These are phyloP conservation scores for Botrytis fragariae DNA, from an alignment of 2,329 filamentous ascomycete species.

Conservation along the genomic window DNA sequence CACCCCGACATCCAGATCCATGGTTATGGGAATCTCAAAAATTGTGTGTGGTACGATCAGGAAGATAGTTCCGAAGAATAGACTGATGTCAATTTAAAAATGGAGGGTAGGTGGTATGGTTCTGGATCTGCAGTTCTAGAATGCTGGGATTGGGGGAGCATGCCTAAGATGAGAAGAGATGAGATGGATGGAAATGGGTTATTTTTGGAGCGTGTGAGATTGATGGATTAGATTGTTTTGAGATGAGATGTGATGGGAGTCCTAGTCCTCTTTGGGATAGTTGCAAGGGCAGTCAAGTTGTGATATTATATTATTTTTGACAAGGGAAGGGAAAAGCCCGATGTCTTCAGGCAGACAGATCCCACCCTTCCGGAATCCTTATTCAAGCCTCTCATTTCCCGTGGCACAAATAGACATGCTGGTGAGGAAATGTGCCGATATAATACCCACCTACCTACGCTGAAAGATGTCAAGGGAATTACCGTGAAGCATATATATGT, in stretches of 20 bases:
- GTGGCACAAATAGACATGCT: neutral
- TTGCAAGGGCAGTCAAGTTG: neutral
- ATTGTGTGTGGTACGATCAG: neutral
- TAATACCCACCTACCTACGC: neutral
- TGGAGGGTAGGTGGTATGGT: neutral
- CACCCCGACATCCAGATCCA: neutral
- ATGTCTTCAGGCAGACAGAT: neutral
- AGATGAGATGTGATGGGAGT: neutral
- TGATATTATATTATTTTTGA: neutral
- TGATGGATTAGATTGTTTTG: neutral
- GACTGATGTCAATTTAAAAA: neutral
- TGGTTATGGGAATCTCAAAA: neutral
- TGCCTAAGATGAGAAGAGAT: neutral
- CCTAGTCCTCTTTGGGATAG: neutral
- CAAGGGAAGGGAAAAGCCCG: too few species aligned
- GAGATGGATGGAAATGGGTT: neutral
- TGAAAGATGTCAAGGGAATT: neutral
- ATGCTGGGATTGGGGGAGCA: neutral
- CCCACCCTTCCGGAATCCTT: neutral
- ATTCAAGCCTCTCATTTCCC: neutral
- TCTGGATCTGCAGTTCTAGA: slow-evolving; percentile 6
- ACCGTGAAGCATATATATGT: neutral
- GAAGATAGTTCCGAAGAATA: neutral
- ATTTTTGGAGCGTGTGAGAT: neutral
- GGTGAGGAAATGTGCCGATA: neutral